Evolutionary conservation across 768 basidiomycete species (phyloP), one percentile per base, ranked within the genome.

Genomic region (Lepiota brunneoincarnata): DNA sequence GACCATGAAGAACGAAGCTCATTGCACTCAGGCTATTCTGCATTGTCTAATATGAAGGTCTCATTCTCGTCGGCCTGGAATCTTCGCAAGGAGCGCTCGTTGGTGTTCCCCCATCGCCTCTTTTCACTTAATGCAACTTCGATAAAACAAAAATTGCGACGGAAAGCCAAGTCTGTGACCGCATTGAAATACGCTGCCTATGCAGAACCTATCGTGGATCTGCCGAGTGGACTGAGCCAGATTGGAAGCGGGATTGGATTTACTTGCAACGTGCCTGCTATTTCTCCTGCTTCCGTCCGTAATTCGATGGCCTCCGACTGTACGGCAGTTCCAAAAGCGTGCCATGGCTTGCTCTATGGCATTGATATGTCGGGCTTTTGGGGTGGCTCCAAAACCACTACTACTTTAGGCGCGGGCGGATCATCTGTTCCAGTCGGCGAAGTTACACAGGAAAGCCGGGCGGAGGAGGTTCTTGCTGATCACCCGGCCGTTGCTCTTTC

Each of bases 171-270:
- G 51, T 39, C 49, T 23, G 49, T 64, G 61, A 45, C 63, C 62
- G 17, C 69, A 73, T 36, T 68, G 72, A 40, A 64, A 65, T 49
- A 66, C 70, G 28, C 62, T 15, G 56, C 59, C 23, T 63, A 63
- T 15, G 61, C 64, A 17, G 62, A 67, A 38, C 62, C 64, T 4
- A 63, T 65, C 42, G 49, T 63, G 36, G 65, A 74, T 44, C 66
- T 83, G 14, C 82, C 82, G 0, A 61, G 64, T 38, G 78, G 77
- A 2, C 52, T 79, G 17, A 72, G 75, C 63, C 74, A 77, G 38
- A 75, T 78, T 37, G 79, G 79, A 18, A 73, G 71, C 28, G 79
- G 83, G 20, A 82, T 81, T 45, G 80, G 79, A 5, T 82, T 76
- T 60, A 77, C 68, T 23, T 77, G 76, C 61, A 70, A 59, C 28